These are phyloP conservation scores for Primulina tabacum DNA, from an alignment of 257 asterid genomes.

Conservation along the genomic window DNA sequence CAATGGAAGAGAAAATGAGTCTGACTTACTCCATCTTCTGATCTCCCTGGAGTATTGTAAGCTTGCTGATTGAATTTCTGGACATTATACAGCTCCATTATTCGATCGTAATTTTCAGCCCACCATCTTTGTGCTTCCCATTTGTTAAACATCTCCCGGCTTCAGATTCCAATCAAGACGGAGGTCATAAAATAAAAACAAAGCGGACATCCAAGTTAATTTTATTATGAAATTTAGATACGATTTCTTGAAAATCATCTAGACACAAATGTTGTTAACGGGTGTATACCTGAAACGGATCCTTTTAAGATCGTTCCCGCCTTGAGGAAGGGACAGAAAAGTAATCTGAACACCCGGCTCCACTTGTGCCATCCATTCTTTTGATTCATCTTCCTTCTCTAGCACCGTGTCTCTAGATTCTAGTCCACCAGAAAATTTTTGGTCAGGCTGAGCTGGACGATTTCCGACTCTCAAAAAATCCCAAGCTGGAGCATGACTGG, in stretches of 20 bases:
- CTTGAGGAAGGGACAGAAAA: conserved; percentile 71
- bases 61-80: conserved; percentile 83
- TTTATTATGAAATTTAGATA: not conserved
- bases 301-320: conserved; percentile 84
- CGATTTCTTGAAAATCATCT: not conserved
- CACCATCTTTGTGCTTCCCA: conserved; percentile 95
- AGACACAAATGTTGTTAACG: not conserved
- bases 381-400: conserved; percentile 58
- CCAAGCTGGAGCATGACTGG: conserved; percentile 83
- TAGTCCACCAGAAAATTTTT: conserved; percentile 49
- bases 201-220: not conserved
- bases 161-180: conserved; percentile 18
- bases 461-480: conserved; percentile 49
- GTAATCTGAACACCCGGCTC: conserved; percentile 94
- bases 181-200: not conserved
- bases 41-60: conserved; percentile 68
- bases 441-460: conserved; percentile 34
- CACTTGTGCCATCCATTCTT: conserved; percentile 88
- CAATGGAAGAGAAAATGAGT: not conserved
- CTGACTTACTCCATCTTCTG: conserved; percentile 74
- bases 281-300: conserved; percentile 71
- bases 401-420: conserved; percentile 48
- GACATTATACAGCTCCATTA: conserved; percentile 86
- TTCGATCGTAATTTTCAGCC: conserved; percentile 81
- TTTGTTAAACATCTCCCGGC: conserved; percentile 85